Base-by-base conservation (phyloP, 768 basidiomycete genomes). In the Solioccasus polychromus region DNA sequence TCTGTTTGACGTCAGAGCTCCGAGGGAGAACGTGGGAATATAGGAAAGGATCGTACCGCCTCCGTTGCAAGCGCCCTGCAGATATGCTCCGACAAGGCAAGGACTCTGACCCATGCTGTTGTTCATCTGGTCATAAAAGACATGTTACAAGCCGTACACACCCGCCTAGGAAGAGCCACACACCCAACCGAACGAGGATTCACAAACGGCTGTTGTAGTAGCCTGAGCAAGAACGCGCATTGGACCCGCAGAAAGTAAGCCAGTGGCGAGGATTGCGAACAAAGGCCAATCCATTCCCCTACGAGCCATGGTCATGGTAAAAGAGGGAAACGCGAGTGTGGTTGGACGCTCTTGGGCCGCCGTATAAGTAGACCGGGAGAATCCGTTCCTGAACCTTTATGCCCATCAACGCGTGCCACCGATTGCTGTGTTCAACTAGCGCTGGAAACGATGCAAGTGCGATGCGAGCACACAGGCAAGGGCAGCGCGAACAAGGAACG, bases 91-190 rank as follows among this genome's bases (percentile, higher is more conserved):
- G 18, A 79, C 60, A 15, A 67, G 36, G 50, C 77, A 79, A 18
- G 77, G 75, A n/a, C 60, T 74, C 48, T 79, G 70, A 34, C 60
- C 59, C 39, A 68, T 66, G 19, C 74, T 75, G 46, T 80, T 80
- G 38, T 39, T 10, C 64, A 68, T 63, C 63, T 65, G 19, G 15
- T 24, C 41, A 29, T 29, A 6, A 20, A 36, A 45, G 18, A 34
- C 15, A 32, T 9, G 12, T 51, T 31, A 10, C 44, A 18, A 20
- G n/a, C n/a, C 31, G 9, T 31, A 39, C n/a, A 28, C n/a, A 15
- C 3, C 22, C 5, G 3, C 17, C 3, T 12, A 24, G 19, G 26
- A 9, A 17, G 25, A 19, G 18, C 14, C 10, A 44, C 64, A 9
- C 39, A 65, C 67, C 68, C 67, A 68, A 42, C 25, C 19, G 29